These are phyloP conservation scores for Cercospora zeae-maydis DNA, from an alignment of 2,329 filamentous ascomycete genomes.

Conservation along the genomic window DNA sequence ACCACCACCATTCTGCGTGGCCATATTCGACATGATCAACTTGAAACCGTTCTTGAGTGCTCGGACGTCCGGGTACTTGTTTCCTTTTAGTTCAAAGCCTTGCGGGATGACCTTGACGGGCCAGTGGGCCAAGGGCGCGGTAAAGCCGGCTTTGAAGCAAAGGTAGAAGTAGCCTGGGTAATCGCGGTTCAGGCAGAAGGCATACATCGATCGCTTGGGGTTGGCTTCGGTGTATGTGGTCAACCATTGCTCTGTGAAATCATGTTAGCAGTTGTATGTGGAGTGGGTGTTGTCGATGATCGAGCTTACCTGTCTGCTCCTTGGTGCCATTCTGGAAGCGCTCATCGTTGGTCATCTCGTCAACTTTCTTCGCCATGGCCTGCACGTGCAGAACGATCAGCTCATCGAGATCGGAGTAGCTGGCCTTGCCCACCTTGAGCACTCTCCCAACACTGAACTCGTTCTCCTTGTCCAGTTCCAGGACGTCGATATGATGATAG, in stretches of 20 bases:
- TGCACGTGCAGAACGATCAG: slow-evolving; percentile 96
- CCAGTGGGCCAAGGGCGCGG: slow-evolving; percentile 71
- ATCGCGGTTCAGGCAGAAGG: slow-evolving; percentile 90
- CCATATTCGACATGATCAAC: slow-evolving; percentile 51
- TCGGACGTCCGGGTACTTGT: slow-evolving; percentile 89
- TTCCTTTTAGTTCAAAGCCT: slow-evolving; percentile 85
- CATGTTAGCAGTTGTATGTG: slow-evolving; percentile 6
- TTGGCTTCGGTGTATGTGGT: slow-evolving; percentile 95
- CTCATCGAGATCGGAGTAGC: slow-evolving; percentile 93
- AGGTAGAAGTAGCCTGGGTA: slow-evolving; percentile 93
- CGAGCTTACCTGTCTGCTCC: slow-evolving; percentile 73
- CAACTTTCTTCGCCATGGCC: slow-evolving; percentile 95
- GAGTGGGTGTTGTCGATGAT: neutral
- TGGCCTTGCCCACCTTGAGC: slow-evolving; percentile 82
- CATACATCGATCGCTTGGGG: slow-evolving; percentile 86
- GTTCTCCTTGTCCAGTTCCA: slow-evolving; percentile 94
- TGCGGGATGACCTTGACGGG: slow-evolving; percentile 87
- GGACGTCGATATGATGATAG: slow-evolving; percentile 96
- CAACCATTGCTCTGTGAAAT: slow-evolving; percentile 77
- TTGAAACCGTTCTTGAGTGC: slow-evolving; percentile 98
- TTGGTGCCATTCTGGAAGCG: slow-evolving; percentile 84
- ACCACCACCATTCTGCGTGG: slow-evolving; percentile 18
- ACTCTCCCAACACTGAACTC: slow-evolving; percentile 89
- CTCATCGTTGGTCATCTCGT: slow-evolving; percentile 91
- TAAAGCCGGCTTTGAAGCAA: slow-evolving; percentile 87